These are phyloP conservation scores for Gonapodya prolifera DNA, from an alignment of 192 early-diverging fungal genomes.

Conservation along the genomic window DNA sequence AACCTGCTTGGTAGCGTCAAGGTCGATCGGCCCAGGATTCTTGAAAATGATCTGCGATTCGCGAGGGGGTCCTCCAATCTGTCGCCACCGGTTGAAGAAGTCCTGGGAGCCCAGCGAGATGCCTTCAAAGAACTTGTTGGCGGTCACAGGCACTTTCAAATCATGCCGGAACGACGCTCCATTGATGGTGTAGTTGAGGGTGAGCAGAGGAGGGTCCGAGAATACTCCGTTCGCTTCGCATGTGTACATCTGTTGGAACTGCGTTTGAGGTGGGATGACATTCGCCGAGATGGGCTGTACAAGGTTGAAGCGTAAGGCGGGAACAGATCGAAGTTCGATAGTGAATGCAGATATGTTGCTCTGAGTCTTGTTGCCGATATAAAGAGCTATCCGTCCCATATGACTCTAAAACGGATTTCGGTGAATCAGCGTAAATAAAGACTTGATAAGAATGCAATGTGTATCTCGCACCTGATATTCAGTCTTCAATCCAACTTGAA, in stretches of 20 bases:
- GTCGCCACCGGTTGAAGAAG: constrained; percentile 55
- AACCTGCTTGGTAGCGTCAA: constrained; percentile 36
- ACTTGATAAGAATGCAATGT: neutral
- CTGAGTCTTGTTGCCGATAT: constrained; percentile 78
- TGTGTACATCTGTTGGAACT: constrained; percentile 71
- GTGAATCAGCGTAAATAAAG: neutral
- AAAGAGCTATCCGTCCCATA: constrained; percentile 79
- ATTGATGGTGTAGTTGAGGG: constrained; percentile 45
- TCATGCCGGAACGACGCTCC: constrained; percentile 36
- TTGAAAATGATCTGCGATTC: constrained; percentile 69
- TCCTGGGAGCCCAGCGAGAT: constrained; percentile 43
- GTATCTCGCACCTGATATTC: constrained; percentile 61
- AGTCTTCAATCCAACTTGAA: constrained; percentile 85
- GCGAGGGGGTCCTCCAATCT: constrained; percentile 77
- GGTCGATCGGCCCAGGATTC: constrained; percentile 25
- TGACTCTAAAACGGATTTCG: constrained; percentile 19
- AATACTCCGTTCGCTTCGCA: constrained; percentile 58
- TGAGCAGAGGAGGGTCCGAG: constrained; percentile 44
- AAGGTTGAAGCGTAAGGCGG: constrained; percentile 40
- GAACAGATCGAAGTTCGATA: constrained; percentile 36
- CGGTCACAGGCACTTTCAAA: constrained; percentile 63
- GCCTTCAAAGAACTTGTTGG: constrained; percentile 69
- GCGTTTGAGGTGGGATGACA: constrained; percentile 48
- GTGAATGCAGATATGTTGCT: constrained; percentile 47
- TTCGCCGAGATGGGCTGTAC: constrained; percentile 34